Percentiles rank a stretch among this genome's conserved stretches.
Evolutionary conservation across 306 rosid species (phyloP).

Genomic region (Sindora glabra): DNA sequence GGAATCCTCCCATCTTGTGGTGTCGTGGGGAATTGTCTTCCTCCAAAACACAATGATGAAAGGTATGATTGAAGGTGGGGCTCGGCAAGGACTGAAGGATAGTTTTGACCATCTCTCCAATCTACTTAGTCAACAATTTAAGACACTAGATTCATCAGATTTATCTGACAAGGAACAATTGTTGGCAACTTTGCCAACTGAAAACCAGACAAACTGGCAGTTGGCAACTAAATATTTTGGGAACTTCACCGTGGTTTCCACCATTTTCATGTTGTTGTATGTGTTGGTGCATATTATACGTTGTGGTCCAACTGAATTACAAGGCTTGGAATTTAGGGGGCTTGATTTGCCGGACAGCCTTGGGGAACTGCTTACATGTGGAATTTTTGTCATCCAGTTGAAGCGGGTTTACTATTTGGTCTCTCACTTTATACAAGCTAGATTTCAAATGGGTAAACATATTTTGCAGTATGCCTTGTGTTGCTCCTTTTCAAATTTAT

Average conservation of each 20-base stretch:
- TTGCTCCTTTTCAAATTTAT: not conserved
- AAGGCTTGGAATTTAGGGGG: constrained; percentile 71
- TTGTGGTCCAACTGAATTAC: constrained; percentile 37
- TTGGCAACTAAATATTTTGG: constrained; percentile 54
- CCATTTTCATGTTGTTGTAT: constrained; percentile 46
- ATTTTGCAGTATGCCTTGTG: not conserved
- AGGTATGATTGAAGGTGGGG: constrained; percentile 72
- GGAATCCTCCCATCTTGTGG: constrained; percentile 45
- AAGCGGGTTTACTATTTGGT: constrained; percentile 59
- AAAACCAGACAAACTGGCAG: constrained; percentile 50
- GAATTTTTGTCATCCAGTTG: constrained; percentile 51
- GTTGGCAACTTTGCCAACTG: constrained; percentile 42
- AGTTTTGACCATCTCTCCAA: constrained; percentile 46
- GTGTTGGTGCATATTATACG: constrained; percentile 49
- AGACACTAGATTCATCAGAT: constrained; percentile 26
- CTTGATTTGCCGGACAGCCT: constrained; percentile 80
- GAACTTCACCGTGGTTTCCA: constrained; percentile 51
- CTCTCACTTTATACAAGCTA: constrained; percentile 64
- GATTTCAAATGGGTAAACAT: constrained; percentile 56
- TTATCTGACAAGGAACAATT: constrained; percentile 44
- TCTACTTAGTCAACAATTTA: constrained; percentile 41
- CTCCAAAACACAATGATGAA: constrained; percentile 71
- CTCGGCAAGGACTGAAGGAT: constrained; percentile 66
- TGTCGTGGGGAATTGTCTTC: constrained; percentile 73
- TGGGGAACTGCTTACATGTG: constrained; percentile 69